These are phyloP conservation scores for Penicillium sp. DNA, from an alignment of 2,329 filamentous ascomycete species.

Conservation along the genomic window DNA sequence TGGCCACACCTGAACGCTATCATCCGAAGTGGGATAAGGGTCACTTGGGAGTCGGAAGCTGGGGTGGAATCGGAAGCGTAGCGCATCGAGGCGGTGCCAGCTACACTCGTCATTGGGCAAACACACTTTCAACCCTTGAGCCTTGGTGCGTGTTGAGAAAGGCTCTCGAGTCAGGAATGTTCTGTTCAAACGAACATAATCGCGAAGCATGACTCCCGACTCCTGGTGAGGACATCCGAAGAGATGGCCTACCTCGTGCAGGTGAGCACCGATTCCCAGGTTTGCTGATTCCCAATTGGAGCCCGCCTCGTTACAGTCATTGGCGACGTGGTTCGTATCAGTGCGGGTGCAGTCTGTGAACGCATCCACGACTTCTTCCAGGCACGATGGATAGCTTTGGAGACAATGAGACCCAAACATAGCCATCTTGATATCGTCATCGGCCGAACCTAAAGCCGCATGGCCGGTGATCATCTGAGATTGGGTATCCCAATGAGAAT, in stretches of 20 bases:
- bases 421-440: conserved; percentile 74
- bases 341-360: conserved; percentile 90
- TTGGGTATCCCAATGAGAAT: conserved; percentile 80
- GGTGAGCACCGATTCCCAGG: conserved; percentile 86
- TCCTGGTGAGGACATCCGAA: conserved; percentile 90
- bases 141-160: conserved; percentile 82
- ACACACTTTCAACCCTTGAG: conserved; percentile 72
- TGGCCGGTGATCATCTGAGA: conserved; percentile 73
- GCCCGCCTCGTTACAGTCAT: conserved; percentile 82
- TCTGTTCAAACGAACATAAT: conserved; percentile 81
- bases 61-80: conserved; percentile 87
- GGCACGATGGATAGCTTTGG: conserved; percentile 82
- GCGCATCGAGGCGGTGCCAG: conserved; percentile 86
- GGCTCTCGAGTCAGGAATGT: conserved; percentile 79
- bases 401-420: conserved; percentile 92
- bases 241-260: conserved; percentile 87
- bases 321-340: conserved; percentile 75
- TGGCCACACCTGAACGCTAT: conserved; percentile 81
- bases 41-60: conserved; percentile 85
- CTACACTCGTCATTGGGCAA: conserved; percentile 77
- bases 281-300: conserved; percentile 96
- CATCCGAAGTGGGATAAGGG: conserved; percentile 61
- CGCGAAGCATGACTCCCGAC: conserved; percentile 85
- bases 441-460: conserved; percentile 74
- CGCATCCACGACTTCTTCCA: conserved; percentile 86